Percentiles rank a stretch among this genome's conserved stretches.
phyloP scores from a whole-genome alignment of 306 rosid species.

The Inga oerstediana region DNA sequence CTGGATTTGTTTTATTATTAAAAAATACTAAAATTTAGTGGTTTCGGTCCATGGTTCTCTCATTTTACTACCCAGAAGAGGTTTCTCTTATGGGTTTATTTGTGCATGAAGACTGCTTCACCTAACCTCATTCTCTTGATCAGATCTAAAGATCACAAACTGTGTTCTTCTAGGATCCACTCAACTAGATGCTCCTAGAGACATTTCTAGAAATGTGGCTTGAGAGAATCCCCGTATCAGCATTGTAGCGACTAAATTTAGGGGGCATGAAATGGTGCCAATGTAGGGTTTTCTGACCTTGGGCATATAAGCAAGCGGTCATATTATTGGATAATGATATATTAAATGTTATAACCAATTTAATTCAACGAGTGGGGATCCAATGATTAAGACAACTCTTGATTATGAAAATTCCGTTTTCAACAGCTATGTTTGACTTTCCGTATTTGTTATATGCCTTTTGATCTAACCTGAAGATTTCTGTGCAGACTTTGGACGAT shows the following conservation, averaged over 20 bases:
- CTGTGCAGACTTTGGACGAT: constrained; percentile 78
- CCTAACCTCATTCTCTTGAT: not conserved
- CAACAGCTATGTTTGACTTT: not conserved
- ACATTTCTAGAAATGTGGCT: not conserved
- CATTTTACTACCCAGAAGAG: not conserved
- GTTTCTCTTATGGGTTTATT: not conserved
- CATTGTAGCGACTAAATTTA: not conserved
- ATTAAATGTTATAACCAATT: not conserved
- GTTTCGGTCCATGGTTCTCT: not conserved
- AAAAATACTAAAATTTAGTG: not conserved
- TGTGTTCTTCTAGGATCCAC: not conserved
- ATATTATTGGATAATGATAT: not conserved
- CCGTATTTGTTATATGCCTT: not conserved
- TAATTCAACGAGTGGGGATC: not conserved
- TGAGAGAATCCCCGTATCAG: not conserved
- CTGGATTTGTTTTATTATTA: not conserved
- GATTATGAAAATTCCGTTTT: not conserved
- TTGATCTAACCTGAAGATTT: constrained; percentile 9
- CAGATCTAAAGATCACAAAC: not conserved
- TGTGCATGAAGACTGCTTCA: not conserved
- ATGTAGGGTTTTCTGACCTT: not conserved
- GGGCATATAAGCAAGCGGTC: not conserved
- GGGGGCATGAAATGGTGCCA: not conserved
- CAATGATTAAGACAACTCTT: not conserved
- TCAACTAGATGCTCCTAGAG: constrained; percentile 18